Percentiles rank a stretch among this genome's conserved stretches.
phyloP scores from a whole-genome alignment of 73 alveolate species.

The Breviolum minutum region DNA sequence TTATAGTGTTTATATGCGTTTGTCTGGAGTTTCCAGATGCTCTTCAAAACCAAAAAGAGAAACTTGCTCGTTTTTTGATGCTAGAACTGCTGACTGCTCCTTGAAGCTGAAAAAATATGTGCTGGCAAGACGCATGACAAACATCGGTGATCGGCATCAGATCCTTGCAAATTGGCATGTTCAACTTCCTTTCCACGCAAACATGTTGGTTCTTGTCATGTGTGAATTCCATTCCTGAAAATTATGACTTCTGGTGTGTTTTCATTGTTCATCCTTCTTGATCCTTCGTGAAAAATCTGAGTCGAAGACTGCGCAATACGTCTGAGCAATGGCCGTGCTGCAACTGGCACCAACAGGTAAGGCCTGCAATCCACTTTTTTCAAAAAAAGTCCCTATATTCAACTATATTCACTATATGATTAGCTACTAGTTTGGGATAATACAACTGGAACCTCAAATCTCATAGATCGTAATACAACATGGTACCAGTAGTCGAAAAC shows the following conservation, averaged over 20 bases:
- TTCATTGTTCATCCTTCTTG: not conserved
- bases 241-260: too few species aligned
- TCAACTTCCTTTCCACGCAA: too few species aligned
- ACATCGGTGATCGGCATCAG: conserved; percentile 82
- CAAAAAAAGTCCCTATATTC: too few species aligned
- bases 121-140: conserved; percentile 27
- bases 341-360: conserved; percentile 36
- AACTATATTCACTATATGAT: too few species aligned
- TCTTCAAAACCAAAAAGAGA: too few species aligned
- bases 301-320: conserved; percentile 1
- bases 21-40: too few species aligned
- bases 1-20: not conserved
- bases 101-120: not conserved
- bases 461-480: too few species aligned
- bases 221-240: too few species aligned
- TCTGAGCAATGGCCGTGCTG: not conserved
- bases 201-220: too few species aligned
- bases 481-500: too few species aligned
- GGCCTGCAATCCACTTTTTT: not conserved
- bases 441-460: too few species aligned
- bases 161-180: not conserved
- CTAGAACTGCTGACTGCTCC: not conserved
- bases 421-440: too few species aligned
- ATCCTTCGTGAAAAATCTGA: not conserved
- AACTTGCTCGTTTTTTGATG: not conserved